Base-by-base conservation (phyloP, 2,329 filamentous ascomycete species). In the Ploettnerulaceae sp. region DNA sequence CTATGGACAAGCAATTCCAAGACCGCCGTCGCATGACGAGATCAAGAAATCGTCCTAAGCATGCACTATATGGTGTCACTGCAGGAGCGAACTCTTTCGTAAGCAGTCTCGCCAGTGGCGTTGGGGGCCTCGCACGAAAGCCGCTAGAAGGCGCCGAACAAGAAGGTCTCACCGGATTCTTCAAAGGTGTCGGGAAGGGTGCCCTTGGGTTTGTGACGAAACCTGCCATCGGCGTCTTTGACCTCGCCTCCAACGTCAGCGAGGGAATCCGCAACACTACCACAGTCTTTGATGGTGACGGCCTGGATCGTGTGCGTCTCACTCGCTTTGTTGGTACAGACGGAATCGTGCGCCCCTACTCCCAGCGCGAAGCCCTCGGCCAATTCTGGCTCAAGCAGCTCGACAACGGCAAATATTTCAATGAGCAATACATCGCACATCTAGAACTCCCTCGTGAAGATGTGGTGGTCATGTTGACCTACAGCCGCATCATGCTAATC, bases 341-440 rank as follows among this genome's bases (percentile, higher is more conserved):
- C 64, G 93, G 93, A 31, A 87, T 98, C 50, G 90, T 98, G 25
- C 84, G 91, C 3, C 90, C 93, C 0, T 98, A 95, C 72, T 90
- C 84, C 46, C 87, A 95, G 64, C 87, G 93, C 36, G 93, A 98
- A 72, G 90, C 93, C 0, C 81, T 98, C 3, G 93, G 93, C 0
- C 93, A 98, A 66, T 96, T 89, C 72, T 98, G 93, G 94, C 82
- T 98, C 55, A 98, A 98, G 75, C 95, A 95, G 49, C 82, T 95
- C 8, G 93, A 98, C 68, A 93, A 96, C 55, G 93, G 93, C 52
- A 93, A 90, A 66, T 97, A 91, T 73, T 98, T 98, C 77, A 85
- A 95, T 69, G 93, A 98, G 67, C 79, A 89, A 64, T 98, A 98
- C 70, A 93, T 98, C 65, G 94, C 90, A 4, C 94, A 98, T 64